Evolutionary conservation across 2,329 filamentous ascomycete species (phyloP), one percentile per base, ranked within the genome.

Genomic region (Cercospora citrullina): DNA sequence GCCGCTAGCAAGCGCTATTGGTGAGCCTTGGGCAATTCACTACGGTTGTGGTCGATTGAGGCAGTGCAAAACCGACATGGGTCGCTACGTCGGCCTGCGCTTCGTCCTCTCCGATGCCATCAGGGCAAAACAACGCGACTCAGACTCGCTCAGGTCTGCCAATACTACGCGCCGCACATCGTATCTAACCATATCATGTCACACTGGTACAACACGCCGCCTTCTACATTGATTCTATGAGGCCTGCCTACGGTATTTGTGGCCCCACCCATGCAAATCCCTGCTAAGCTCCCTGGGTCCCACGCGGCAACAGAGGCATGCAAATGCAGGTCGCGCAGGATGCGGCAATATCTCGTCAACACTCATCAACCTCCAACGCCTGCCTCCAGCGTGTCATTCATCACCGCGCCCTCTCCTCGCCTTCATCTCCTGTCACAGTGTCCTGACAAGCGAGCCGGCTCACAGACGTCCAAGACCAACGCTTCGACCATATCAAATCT

Each of bases 401-500:
- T 39, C 33, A 16, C 33, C 33, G 33, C 33, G 16, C 33, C 33
- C 33, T 39, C 33, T 39, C 33, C 14, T 39, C 33, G 33, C 33
- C 33, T 39, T 39, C 33, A 39, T 28, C 48, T 53, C 48, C 48
- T 53, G 48, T 33, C 31, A 33, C 31, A 10, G 31, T 33, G 31
- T 53, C 48, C 23, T 26, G 31, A 60, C 58, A 60, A 42, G 30
- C 60, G 60, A 48, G n/a, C 26, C 31, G 61, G 26, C 42, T 33
- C 14, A 55, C 12, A 28, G 16, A 42, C 23, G 12, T 28, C 36
- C 55, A 23, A 64, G 53, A 23, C 33, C 28, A 58, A 30, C 55
- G 63, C 63, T 59, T 65, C 51, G 53, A 60, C 55, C 55, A 60
- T 39, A 65, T 39, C 63, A 60, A 65, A 48, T 60, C 55, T 63